phyloP scores from a whole-genome alignment of 164 flowering plant genomes.

The Buxus sempervirens region DNA sequence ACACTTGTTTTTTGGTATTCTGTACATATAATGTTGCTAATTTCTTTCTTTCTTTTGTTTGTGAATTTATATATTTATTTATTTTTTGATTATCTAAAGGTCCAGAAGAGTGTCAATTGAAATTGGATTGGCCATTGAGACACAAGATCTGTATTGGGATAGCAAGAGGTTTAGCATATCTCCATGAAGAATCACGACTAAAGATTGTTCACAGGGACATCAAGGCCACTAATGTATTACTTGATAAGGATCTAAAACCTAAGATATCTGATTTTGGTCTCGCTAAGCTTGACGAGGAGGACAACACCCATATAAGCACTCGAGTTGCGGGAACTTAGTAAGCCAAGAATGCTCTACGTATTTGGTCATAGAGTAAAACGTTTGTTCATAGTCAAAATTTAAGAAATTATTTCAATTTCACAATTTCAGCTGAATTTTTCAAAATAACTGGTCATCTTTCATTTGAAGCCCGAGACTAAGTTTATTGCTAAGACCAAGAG shows the following conservation, averaged over 20 bases:
- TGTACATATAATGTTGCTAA: too few species aligned
- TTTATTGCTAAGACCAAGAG: not conserved
- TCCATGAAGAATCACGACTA: constrained; percentile 65
- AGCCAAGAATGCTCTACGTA: constrained; percentile 8
- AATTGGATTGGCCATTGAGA: constrained; percentile 61
- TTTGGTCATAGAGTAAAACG: not conserved
- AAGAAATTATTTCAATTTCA: not conserved
- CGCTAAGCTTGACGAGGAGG: constrained; percentile 69
- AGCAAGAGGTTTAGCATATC: constrained; percentile 60
- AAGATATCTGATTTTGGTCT: constrained; percentile 73
- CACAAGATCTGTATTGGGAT: constrained; percentile 51
- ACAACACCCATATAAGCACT: constrained; percentile 61
- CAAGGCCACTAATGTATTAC: constrained; percentile 58
- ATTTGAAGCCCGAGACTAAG: not conserved
- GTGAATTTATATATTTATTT: too few species aligned
- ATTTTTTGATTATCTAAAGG: constrained; percentile 17
- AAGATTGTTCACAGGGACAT: constrained; percentile 75
- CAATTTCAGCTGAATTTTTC: not conserved
- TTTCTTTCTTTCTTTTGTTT: too few species aligned
- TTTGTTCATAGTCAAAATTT: not conserved
- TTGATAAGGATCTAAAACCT: constrained; percentile 49
- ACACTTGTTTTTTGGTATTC: not conserved
- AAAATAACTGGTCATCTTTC: not conserved
- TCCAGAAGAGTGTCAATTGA: constrained; percentile 26
- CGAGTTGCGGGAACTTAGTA: constrained; percentile 68